phyloP scores from a whole-genome alignment of 305 asterid genomes.

The Vinca major region DNA sequence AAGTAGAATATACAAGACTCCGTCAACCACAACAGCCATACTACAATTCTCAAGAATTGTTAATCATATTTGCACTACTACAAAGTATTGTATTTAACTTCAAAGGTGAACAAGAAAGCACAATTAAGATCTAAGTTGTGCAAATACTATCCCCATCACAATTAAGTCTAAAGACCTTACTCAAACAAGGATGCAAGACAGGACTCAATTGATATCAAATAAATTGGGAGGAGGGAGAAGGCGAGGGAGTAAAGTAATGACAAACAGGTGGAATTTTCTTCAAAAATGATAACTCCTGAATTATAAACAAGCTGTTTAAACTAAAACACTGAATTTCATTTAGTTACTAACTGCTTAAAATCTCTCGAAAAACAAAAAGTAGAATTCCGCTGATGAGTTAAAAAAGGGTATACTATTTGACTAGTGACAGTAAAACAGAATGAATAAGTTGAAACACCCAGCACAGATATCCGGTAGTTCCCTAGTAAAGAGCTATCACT shows the following conservation, averaged over 20 bases:
- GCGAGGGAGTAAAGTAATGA: not conserved
- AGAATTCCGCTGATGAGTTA: not conserved
- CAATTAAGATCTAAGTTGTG: no score
- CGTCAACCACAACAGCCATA: no score
- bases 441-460: conserved; percentile 6
- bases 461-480: conserved; percentile 8
- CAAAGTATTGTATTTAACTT: no score
- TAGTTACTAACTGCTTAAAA: conserved; percentile 23
- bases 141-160: no score
- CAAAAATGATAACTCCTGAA: conserved; percentile 9
- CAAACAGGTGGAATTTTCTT: not conserved
- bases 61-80: no score
- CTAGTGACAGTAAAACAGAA: conserved; percentile 16
- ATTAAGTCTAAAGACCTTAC: no score
- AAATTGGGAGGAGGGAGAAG: no score
- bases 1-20: no score
- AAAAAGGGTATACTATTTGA: not conserved
- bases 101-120: no score
- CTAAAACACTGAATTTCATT: conserved; percentile 26
- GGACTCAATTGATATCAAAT: conserved; percentile 36
- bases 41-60: no score
- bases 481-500: not conserved
- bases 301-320: conserved; percentile 23
- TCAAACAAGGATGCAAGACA: no score
- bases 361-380: conserved; percentile 13